Evolutionary conservation across 2,329 filamentous ascomycete species (phyloP), one percentile per base, ranked within the genome.

Genomic region (Stagonosporopsis tanaceti): DNA sequence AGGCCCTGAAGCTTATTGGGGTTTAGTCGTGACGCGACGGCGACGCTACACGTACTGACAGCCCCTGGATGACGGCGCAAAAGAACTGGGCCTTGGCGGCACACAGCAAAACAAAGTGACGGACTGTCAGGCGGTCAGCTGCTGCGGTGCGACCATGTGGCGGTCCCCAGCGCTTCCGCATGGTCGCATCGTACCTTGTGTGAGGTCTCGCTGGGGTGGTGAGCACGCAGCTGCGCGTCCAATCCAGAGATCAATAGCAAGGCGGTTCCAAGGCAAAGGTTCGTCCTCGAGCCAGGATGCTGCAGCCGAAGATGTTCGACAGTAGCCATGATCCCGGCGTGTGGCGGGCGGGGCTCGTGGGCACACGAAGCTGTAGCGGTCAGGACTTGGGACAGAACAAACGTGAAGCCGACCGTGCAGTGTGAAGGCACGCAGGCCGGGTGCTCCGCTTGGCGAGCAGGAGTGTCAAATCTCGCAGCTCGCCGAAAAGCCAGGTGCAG

Each of bases 41-140:
- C 63, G 62, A 68, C 68, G 65, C 71, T 70, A 70, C 65, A 63
- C 55, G 59, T 63, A 65, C 59, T 72, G 71, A 72, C 66, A 72
- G 69, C 63, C 69, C 65, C 63, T 68, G 66, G 62, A 54, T 48
- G 59, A 65, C 62, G 56, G 66, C 57, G 60, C 61, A 58, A 60
- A 61, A 61, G 48, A 55, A 42, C 45, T 48, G 47, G 52, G 55
- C 22, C 60, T 70, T 68, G 68, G 69, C 63, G 50, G 50, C 30
- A 54, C 47, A 59, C 54, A 57, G 41, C 47, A 50, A 50, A 41
- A 57, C 53, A 58, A 55, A 59, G 57, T 68, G 69, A 67, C 66
- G 64, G 67, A 65, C 67, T 73, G 71, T 72, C 72, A 75, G 64
- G 68, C 67, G 63, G 62, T 65, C 66, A 66, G 58, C 41, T 62